phyloP scores from a whole-genome alignment of 768 basidiomycete species.

The Gautieria morchelliformis region DNA sequence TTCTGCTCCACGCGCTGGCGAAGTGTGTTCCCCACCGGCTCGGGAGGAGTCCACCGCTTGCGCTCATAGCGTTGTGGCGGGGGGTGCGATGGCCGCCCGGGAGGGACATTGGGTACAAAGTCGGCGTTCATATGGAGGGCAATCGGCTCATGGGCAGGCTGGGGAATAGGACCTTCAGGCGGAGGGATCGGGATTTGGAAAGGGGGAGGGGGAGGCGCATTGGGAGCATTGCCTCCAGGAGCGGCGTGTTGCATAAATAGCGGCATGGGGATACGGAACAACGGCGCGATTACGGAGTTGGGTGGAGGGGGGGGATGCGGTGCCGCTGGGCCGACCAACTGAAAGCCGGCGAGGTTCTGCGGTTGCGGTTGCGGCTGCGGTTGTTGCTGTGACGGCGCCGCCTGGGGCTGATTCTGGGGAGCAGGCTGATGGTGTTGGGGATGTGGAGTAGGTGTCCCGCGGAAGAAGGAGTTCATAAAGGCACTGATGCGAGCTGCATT shows the following conservation, averaged over 20 bases:
- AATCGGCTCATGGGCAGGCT: too few relatives aligned
- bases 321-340: not conserved
- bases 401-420: not conserved
- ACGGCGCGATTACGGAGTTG: not conserved
- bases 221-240: not conserved
- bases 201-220: not conserved
- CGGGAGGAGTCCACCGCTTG: constrained; percentile 47
- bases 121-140: too few relatives aligned
- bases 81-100: constrained; percentile 13
- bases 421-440: not conserved
- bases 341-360: not conserved
- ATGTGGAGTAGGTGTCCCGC: not conserved
- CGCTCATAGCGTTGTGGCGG: constrained; percentile 20
- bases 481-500: not conserved
- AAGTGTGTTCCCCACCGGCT: constrained; percentile 58
- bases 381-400: not conserved
- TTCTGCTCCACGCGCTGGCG: constrained; percentile 65
- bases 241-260: not conserved
- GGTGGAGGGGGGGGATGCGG: too few relatives aligned
- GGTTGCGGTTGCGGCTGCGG: constrained; percentile 6
- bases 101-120: constrained; percentile 8
- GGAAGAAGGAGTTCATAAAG: not conserved
- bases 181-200: constrained; percentile 10
- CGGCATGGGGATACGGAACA: constrained; percentile 1
- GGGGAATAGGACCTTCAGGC: too few relatives aligned